Evolutionary conservation across 352 stramenopile species (phyloP).

Genomic region (Globisporangium carolinianum): DNA sequence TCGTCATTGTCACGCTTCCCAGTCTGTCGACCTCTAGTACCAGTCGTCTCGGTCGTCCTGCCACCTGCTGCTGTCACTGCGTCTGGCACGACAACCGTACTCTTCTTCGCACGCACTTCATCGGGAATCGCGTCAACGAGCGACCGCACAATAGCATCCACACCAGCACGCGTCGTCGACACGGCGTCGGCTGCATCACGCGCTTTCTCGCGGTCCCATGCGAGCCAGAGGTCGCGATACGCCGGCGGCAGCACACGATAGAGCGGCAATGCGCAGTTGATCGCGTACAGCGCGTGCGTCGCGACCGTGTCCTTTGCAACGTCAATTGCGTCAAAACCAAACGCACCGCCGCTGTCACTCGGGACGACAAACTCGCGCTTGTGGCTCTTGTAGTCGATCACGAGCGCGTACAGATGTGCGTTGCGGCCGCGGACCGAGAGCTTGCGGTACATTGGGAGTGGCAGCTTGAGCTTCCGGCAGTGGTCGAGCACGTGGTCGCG

Average conservation of each 20-base stretch:
- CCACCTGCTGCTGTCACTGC: no score
- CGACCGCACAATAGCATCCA: conserved; percentile 44
- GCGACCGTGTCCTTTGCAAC: conserved; percentile 73
- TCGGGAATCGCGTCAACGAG: conserved; percentile 41
- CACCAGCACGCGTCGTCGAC: conserved; percentile 33
- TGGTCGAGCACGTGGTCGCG: conserved; percentile 85
- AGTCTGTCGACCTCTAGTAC: no score
- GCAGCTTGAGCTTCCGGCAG: conserved; percentile 83
- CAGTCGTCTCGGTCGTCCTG: neutral
- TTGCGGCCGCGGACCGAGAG: conserved; percentile 12
- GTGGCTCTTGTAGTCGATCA: conserved; percentile 34
- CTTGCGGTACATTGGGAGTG: conserved; percentile 71
- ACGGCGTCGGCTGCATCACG: conserved; percentile 23
- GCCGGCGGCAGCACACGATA: conserved; percentile 85
- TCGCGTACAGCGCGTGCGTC: conserved; percentile 82
- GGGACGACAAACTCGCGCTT: conserved; percentile 35
- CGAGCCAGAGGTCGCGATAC: conserved; percentile 86
- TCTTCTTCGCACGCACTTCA: conserved; percentile 38
- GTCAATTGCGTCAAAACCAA: conserved; percentile 54
- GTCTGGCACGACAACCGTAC: neutral
- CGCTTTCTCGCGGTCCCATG: conserved; percentile 45
- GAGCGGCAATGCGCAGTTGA: conserved; percentile 78
- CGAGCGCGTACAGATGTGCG: conserved; percentile 44
- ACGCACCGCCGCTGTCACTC: conserved; percentile 24
- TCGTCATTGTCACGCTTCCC: no score